These are phyloP conservation scores for Lojkania enalia DNA, from an alignment of 2,329 filamentous ascomycete species.

Conservation along the genomic window DNA sequence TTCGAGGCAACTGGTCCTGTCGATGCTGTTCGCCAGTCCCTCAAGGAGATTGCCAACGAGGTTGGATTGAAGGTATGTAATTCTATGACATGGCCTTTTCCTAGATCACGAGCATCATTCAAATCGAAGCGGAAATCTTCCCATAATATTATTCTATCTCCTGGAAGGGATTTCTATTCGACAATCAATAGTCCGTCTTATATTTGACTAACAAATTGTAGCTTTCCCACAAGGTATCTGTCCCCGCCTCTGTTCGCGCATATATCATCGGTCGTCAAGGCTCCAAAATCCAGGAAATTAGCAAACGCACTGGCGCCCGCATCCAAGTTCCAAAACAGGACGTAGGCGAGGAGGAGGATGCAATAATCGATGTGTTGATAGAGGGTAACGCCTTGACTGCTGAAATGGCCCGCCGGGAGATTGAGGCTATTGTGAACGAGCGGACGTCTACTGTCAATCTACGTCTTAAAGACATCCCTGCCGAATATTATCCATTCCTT, in stretches of 20 bases:
- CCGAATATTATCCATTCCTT: constrained; percentile 95
- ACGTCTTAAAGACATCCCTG: constrained; percentile 79
- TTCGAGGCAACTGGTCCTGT: constrained; percentile 86
- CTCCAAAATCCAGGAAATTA: constrained; percentile 84
- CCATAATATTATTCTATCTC: no score
- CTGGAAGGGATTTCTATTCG: constrained; percentile 4
- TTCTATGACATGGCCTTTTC: neutral
- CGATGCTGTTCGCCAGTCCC: constrained; percentile 81
- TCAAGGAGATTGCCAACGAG: constrained; percentile 86
- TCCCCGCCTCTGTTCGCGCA: constrained; percentile 80
- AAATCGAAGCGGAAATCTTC: no score
- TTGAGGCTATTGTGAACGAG: constrained; percentile 85
- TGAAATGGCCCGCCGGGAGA: constrained; percentile 79
- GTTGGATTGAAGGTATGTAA: constrained; percentile 75
- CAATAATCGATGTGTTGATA: constrained; percentile 80
- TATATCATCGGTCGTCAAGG: constrained; percentile 94
- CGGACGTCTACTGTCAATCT: constrained; percentile 80
- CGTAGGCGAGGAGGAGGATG: constrained; percentile 76
- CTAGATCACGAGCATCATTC: no score
- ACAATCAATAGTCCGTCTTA: no score
- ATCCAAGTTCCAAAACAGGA: constrained; percentile 88
- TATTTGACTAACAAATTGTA: constrained; percentile 35
- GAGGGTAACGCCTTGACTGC: constrained; percentile 91
- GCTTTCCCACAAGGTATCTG: constrained; percentile 72
- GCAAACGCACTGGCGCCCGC: constrained; percentile 84